Evolutionary conservation across 2,329 filamentous ascomycete species (phyloP).

Genomic region (Paecilomyces sp.): DNA sequence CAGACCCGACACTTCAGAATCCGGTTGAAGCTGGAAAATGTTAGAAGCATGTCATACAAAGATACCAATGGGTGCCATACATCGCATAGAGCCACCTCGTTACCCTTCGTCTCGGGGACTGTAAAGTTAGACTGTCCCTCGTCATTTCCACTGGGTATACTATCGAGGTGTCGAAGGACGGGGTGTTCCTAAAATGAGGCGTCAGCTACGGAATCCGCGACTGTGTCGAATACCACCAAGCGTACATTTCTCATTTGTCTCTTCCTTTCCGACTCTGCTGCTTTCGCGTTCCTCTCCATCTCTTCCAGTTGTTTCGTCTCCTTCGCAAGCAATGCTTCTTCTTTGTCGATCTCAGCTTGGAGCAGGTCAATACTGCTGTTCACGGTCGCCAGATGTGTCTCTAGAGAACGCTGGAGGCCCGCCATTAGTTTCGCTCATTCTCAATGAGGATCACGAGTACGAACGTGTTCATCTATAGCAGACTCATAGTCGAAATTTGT

Average conservation of each 20-base stretch:
- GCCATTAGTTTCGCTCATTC: not conserved
- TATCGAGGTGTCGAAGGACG: slow-evolving; percentile 28
- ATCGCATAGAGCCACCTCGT: slow-evolving; percentile 22
- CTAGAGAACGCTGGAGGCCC: slow-evolving; percentile 24
- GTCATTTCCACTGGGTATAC: slow-evolving; percentile 9
- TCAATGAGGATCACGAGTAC: slow-evolving; percentile 5
- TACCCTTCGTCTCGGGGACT: slow-evolving; percentile 16
- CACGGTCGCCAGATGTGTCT: slow-evolving; percentile 31
- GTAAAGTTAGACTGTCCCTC: slow-evolving; percentile 18
- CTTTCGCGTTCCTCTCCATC: slow-evolving; percentile 37
- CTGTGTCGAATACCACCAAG: not conserved
- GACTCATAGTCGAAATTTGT: slow-evolving; percentile 38
- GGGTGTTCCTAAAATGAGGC: slow-evolving; percentile 28
- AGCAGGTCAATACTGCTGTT: slow-evolving; percentile 33
- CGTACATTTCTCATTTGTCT: slow-evolving; percentile 35
- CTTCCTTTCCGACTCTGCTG: slow-evolving; percentile 30
- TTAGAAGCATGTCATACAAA: not conserved
- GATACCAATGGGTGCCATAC: slow-evolving; percentile 15
- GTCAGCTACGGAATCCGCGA: not conserved
- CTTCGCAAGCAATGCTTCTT: slow-evolving; percentile 33
- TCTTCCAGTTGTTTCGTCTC: slow-evolving; percentile 34
- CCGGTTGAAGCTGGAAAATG: slow-evolving; percentile 24
- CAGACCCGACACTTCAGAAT: slow-evolving; percentile 28
- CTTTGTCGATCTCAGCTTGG: slow-evolving; percentile 34
- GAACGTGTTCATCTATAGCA: slow-evolving; percentile 36